Percentiles rank a stretch among this genome's conserved stretches.
Evolutionary conservation across 2,329 filamentous ascomycete genomes (phyloP).

Genomic region (Pseudogymnoascus sp.): DNA sequence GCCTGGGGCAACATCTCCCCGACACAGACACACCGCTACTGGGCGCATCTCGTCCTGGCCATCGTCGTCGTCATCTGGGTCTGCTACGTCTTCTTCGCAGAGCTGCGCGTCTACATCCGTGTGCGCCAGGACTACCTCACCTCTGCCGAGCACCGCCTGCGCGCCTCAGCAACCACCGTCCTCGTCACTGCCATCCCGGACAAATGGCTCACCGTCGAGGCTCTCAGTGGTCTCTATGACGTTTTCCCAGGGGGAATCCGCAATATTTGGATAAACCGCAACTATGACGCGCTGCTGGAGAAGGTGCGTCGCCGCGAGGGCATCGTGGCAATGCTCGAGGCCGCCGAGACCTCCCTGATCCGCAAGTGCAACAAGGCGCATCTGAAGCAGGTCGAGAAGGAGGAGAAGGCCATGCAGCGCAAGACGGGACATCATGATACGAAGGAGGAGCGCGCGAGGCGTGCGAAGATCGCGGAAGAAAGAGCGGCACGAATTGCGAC

Average conservation of each 20-base stretch:
- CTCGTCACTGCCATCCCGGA: conserved; percentile 82
- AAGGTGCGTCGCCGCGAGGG: conserved; percentile 71
- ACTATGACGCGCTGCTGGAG: conserved; percentile 72
- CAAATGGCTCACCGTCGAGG: conserved; percentile 82
- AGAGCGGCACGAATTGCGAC: conserved; percentile 36
- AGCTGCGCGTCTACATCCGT: conserved; percentile 81
- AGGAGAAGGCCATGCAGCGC: neutral
- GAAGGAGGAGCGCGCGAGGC: conserved; percentile 29
- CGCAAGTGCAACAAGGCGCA: conserved; percentile 71
- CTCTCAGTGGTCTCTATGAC: conserved; percentile 77
- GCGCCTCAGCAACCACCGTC: conserved; percentile 91
- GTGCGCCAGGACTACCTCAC: conserved; percentile 91
- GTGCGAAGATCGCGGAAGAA: conserved; percentile 29
- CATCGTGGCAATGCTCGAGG: conserved; percentile 65
- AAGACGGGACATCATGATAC: conserved; percentile 11
- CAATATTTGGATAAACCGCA: conserved; percentile 94
- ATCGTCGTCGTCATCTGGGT: conserved; percentile 73
- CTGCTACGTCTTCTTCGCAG: conserved; percentile 77
- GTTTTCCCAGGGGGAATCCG: conserved; percentile 92
- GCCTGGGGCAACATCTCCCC: conserved; percentile 80
- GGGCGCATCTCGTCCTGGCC: conserved; percentile 76
- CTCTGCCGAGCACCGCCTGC: conserved; percentile 84
- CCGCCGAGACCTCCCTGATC: conserved; percentile 77
- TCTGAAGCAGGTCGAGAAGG: conserved; percentile 45
- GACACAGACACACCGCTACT: conserved; percentile 60